Evolutionary conservation across 2,329 filamentous ascomycete species (phyloP).

Genomic region (Drechslerella dactyloides): DNA sequence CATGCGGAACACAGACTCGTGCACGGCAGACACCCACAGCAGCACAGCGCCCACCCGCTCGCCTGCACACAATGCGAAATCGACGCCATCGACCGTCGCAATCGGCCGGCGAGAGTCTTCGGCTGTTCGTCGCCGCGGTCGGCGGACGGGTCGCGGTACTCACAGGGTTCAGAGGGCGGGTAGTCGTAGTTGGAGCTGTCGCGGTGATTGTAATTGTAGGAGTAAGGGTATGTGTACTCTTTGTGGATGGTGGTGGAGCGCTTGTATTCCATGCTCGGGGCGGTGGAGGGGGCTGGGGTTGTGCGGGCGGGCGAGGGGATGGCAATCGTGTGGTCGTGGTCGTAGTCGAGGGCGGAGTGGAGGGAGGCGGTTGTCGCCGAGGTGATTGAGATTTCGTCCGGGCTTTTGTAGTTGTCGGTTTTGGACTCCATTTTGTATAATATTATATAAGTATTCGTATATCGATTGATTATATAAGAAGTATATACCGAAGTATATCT

Average conservation of each 20-base stretch:
- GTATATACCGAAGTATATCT: too few species aligned
- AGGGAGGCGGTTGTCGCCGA: too few species aligned
- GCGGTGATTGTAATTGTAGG: background rate
- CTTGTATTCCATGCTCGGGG: conserved; percentile 41
- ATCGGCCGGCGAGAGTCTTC: conserved; percentile 21
- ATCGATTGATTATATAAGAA: too few species aligned
- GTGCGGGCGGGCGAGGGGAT: background rate
- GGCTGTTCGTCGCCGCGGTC: background rate
- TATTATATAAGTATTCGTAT: too few species aligned
- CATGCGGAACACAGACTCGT: conserved; percentile 38
- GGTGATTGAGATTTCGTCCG: too few species aligned
- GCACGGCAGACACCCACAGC: conserved; percentile 45
- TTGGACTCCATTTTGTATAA: too few species aligned
- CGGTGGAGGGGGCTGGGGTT: conserved; percentile 22
- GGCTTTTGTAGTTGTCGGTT: too few species aligned
- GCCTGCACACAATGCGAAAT: conserved; percentile 40
- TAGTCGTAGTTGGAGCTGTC: background rate
- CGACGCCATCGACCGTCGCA: conserved; percentile 27
- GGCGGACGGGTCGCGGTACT: too few species aligned
- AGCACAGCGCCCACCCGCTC: conserved; percentile 39
- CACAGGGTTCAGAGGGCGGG: too few species aligned
- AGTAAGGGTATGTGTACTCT: background rate
- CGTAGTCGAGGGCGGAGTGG: background rate
- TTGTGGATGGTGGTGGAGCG: conserved; percentile 14
- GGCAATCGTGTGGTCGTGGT: background rate